Percentiles rank a stretch among this genome's conserved stretches.
phyloP scores from a whole-genome alignment of 768 basidiomycete genomes.

The Pulveroboletus frians region DNA sequence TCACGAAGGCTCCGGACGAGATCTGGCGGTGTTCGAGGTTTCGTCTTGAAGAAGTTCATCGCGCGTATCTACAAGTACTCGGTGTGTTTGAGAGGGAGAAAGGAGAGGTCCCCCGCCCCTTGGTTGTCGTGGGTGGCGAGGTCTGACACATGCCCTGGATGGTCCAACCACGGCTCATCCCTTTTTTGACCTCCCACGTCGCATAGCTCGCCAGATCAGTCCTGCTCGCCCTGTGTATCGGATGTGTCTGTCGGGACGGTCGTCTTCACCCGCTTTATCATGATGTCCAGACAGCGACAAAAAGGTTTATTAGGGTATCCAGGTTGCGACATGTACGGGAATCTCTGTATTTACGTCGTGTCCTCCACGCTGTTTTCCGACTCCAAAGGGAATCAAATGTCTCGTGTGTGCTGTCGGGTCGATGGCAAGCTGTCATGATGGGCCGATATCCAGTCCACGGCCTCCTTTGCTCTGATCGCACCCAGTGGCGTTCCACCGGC shows the following conservation, averaged over 20 bases:
- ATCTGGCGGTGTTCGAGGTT: constrained; percentile 81
- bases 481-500: constrained; percentile 34
- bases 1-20: constrained; percentile 79
- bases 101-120: constrained; percentile 1
- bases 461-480: constrained; percentile 66
- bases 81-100: not conserved
- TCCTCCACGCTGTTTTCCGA: not conserved
- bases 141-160: constrained; percentile 15
- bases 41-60: constrained; percentile 99
- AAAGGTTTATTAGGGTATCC: constrained; percentile 17
- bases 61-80: too few species aligned
- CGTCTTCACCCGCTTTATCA: too few species aligned
- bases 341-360: not conserved
- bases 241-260: too few species aligned
- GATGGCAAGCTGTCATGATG: not conserved
- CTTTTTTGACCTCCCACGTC: constrained; percentile 6
- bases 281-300: too few species aligned
- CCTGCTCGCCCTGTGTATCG: not conserved
- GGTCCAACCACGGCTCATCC: constrained; percentile 10
- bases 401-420: not conserved
- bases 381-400: not conserved
- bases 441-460: constrained; percentile 23
- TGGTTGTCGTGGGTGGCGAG: constrained; percentile 1
- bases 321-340: constrained; percentile 1
- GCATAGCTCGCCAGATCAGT: constrained; percentile 6